Evolutionary conservation across 768 basidiomycete genomes (phyloP).

Genomic region (Gymnopilus junonius): DNA sequence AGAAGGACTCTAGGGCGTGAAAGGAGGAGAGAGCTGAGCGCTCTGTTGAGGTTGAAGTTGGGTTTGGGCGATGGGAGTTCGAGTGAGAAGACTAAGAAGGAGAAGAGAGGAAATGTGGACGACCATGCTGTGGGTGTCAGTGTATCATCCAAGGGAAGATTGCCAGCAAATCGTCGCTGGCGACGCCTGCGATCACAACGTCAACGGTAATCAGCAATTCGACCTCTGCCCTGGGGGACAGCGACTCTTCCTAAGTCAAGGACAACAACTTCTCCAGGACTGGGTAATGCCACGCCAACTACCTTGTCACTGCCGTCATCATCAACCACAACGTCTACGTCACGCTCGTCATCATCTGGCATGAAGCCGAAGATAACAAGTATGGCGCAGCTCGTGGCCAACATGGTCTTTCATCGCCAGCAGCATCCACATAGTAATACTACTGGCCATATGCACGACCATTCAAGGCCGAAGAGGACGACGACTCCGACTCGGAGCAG

Average conservation of each 20-base stretch:
- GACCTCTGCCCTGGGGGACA: not conserved
- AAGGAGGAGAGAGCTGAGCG: slow-evolving; percentile 56
- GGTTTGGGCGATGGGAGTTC: slow-evolving; percentile 42
- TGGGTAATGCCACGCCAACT: not conserved
- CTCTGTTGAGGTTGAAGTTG: slow-evolving; percentile 61
- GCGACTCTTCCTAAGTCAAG: not conserved
- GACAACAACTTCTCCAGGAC: too few relatives aligned
- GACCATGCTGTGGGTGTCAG: not conserved
- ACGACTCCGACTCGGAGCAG: not conserved
- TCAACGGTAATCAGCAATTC: not conserved
- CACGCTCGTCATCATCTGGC: slow-evolving; percentile 5
- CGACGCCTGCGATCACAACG: not conserved
- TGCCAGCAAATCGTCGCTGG: not conserved
- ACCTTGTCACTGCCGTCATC: not conserved
- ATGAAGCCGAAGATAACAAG: slow-evolving; percentile 32
- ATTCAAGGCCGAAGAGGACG: slow-evolving; percentile 6
- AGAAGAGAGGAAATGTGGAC: not conserved
- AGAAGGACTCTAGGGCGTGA: slow-evolving; percentile 51
- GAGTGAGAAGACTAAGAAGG: too few relatives aligned
- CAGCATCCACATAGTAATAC: slow-evolving; percentile 18
- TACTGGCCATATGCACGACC: slow-evolving; percentile 12
- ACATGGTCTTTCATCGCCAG: slow-evolving; percentile 41
- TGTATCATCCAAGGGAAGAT: too few relatives aligned
- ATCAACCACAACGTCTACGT: not conserved
- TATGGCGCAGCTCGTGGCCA: slow-evolving; percentile 43